phyloP scores from a whole-genome alignment of 2,329 filamentous ascomycete genomes.

The Neocucurbitaria cava region DNA sequence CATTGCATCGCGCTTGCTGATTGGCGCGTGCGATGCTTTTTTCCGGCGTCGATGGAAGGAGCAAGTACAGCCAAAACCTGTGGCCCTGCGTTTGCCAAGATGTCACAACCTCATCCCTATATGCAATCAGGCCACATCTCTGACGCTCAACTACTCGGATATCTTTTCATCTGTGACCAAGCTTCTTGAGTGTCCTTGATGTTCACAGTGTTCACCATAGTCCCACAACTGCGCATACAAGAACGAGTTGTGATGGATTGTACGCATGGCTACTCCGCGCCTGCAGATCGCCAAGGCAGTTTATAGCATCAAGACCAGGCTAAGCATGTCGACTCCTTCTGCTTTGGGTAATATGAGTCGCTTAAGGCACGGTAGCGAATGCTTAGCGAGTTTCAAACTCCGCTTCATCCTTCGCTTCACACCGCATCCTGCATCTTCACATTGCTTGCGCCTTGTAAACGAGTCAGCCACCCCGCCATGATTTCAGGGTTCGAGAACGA shows the following conservation, averaged over 20 bases:
- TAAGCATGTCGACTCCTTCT: conserved; percentile 20
- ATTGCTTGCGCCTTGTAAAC: conserved; percentile 9
- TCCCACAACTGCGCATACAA: not conserved
- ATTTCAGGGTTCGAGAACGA: conserved; percentile 17
- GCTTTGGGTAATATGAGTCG: conserved; percentile 9
- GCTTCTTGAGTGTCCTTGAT: not conserved
- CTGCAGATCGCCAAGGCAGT: conserved; percentile 30
- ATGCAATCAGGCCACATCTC: not conserved
- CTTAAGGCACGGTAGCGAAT: conserved; percentile 12
- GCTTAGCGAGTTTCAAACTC: conserved; percentile 41
- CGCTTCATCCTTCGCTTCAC: conserved; percentile 23
- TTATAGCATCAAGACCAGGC: conserved; percentile 22
- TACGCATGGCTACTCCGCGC: conserved; percentile 18
- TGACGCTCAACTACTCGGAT: not conserved
- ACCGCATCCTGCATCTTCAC: conserved; percentile 19
- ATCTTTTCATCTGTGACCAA: not conserved
- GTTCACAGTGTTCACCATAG: not conserved
- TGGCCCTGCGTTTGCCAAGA: conserved; percentile 1
- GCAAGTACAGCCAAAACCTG: conserved; percentile 4
- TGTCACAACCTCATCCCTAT: not conserved
- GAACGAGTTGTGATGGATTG: not conserved
- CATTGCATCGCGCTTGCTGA: conserved; percentile 8
- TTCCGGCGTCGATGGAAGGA: conserved; percentile 4
- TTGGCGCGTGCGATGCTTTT: conserved; percentile 8
- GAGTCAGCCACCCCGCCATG: conserved; percentile 22